Percentiles rank a stretch among this genome's conserved stretches.
Evolutionary conservation across 495 filamentous ascomycete species (phyloP).

Genomic region (Cercophora samala): DNA sequence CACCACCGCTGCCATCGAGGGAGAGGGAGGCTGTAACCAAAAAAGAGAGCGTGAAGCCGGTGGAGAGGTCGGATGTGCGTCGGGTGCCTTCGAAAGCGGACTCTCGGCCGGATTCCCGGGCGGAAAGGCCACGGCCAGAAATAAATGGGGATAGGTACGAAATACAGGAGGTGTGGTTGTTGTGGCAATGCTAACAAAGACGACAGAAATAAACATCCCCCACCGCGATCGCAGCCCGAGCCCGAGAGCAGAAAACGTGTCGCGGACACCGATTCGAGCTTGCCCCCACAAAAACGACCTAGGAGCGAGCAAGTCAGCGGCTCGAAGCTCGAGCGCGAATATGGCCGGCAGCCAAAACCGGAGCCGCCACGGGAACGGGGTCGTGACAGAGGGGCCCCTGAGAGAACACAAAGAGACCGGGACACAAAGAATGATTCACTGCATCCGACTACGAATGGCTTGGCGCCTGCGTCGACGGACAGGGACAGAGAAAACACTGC

Average conservation of each 20-base stretch:
- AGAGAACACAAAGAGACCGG: slow-evolving; percentile 26
- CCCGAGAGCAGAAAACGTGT: slow-evolving; percentile 39
- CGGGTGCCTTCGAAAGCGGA: background rate
- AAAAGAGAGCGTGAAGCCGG: slow-evolving; percentile 21
- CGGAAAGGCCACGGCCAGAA: slow-evolving; percentile 28
- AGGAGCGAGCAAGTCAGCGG: slow-evolving; percentile 33
- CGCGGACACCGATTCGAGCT: slow-evolving; percentile 36
- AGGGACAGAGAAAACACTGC: slow-evolving; percentile 34
- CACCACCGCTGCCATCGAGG: slow-evolving; percentile 6
- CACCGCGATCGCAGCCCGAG: slow-evolving; percentile 27
- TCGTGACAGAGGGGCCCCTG: slow-evolving; percentile 24
- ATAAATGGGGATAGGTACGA: slow-evolving; percentile 34
- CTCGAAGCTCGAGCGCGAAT: slow-evolving; percentile 23
- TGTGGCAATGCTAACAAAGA: slow-evolving; percentile 19
- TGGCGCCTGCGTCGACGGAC: slow-evolving; percentile 24
- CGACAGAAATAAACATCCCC: slow-evolving; percentile 23
- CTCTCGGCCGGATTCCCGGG: slow-evolving; percentile 11
- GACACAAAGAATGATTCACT: slow-evolving; percentile 23
- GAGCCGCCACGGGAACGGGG: slow-evolving; percentile 23
- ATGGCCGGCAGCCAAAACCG: slow-evolving; percentile 26
- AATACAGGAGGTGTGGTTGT: background rate
- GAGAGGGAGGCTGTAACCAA: slow-evolving; percentile 10
- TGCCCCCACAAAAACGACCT: slow-evolving; percentile 37
- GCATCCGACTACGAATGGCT: slow-evolving; percentile 37
- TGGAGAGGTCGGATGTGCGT: slow-evolving; percentile 29